These are phyloP conservation scores for Colletotrichum shisoi DNA, from an alignment of 2,329 filamentous ascomycete species.

Conservation along the genomic window DNA sequence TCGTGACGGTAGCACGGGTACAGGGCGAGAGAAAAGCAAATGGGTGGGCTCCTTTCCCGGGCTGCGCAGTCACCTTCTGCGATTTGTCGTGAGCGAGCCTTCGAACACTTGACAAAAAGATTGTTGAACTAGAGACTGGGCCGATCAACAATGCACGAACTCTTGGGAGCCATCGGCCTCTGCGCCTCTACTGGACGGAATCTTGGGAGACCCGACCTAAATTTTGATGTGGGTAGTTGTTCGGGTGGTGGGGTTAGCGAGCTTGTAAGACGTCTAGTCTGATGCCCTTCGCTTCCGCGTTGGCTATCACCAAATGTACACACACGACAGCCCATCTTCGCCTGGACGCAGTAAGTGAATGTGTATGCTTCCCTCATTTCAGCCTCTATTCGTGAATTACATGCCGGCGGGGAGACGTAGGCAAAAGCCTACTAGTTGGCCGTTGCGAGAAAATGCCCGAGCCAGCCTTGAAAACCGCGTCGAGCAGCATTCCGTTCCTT, in stretches of 20 bases:
- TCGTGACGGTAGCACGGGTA: conserved; percentile 68
- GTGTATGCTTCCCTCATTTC: background rate
- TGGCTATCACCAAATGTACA: too few relatives aligned
- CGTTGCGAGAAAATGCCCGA: background rate
- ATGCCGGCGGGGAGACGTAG: too few relatives aligned
- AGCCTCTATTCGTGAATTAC: background rate
- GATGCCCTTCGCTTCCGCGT: background rate
- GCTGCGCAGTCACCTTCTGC: conserved; percentile 42
- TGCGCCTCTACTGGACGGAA: background rate
- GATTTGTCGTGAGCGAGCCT: conserved; percentile 44
- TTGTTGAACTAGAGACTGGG: background rate
- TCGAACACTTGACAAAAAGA: conserved; percentile 28
- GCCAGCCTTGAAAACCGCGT: background rate
- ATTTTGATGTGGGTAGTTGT: background rate
- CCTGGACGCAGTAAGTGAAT: background rate
- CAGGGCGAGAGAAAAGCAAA: conserved; percentile 71
- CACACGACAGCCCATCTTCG: too few relatives aligned
- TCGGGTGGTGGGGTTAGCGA: background rate
- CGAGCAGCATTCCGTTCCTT: background rate
- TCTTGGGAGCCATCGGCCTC: background rate
- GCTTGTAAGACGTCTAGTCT: background rate
- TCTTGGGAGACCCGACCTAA: background rate
- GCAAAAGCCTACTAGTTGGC: background rate
- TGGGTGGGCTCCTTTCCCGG: conserved; percentile 44
- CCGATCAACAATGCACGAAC: background rate